Conservation (phyloP, 2,329 filamentous ascomycete genomes). For the Emergomyces orientalis region DNA sequence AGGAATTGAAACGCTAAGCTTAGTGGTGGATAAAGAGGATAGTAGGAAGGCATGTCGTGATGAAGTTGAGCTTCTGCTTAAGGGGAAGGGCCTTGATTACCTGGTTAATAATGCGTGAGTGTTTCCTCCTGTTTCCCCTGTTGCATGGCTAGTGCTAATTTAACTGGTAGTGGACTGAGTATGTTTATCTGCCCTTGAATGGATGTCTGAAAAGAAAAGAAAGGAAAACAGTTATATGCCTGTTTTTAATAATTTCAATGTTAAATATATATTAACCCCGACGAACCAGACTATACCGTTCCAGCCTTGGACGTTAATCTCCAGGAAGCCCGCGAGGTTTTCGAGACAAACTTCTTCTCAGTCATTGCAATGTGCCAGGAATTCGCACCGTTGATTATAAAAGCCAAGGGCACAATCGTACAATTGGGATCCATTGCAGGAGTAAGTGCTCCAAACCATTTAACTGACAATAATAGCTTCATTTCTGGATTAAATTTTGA, state of each 20-base stretch:
- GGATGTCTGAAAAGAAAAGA: background rate
- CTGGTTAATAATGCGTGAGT: conserved; percentile 49
- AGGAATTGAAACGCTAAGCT: conserved; percentile 46
- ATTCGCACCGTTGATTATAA: conserved; percentile 47
- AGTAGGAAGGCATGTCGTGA: conserved; percentile 41
- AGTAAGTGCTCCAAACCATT: conserved; percentile 14
- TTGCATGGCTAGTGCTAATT: background rate
- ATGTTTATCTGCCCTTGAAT: background rate
- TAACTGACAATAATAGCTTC: background rate
- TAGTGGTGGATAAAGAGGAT: conserved; percentile 45
- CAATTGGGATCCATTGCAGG: conserved; percentile 39
- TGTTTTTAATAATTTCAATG: background rate
- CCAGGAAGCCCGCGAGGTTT: conserved; percentile 38
- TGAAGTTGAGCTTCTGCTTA: conserved; percentile 39
- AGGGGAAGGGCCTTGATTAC: conserved; percentile 43
- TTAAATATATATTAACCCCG: background rate
- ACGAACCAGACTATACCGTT: conserved; percentile 43
- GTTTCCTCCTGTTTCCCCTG: background rate
- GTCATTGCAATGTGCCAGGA: conserved; percentile 50
- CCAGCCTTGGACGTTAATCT: conserved; percentile 48
- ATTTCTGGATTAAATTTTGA: background rate
- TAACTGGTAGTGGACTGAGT: conserved; percentile 15
- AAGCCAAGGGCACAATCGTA: conserved; percentile 37
- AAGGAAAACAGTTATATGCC: background rate
- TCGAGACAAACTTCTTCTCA: conserved; percentile 49